These are phyloP conservation scores for Colletotrichum abscissum DNA, from an alignment of 2,329 filamentous ascomycete genomes.

Conservation along the genomic window DNA sequence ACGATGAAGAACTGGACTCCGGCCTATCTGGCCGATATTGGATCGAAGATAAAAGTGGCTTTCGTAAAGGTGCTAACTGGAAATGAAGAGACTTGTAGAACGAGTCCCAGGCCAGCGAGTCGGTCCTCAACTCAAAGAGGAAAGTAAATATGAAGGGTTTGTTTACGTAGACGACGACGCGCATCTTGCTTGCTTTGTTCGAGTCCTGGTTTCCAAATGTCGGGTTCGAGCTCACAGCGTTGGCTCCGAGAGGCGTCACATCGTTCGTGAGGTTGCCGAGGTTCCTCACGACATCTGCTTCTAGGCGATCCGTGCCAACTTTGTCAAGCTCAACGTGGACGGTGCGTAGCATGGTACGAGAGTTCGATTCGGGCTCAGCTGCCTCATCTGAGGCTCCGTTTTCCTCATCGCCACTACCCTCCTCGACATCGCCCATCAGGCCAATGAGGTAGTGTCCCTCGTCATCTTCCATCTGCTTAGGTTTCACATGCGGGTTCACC, in stretches of 20 bases:
- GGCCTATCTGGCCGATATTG: constrained; percentile 66
- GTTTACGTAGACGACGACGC: constrained; percentile 79
- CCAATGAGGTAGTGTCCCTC: constrained; percentile 73
- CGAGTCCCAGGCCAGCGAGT: constrained; percentile 65
- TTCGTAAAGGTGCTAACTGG: constrained; percentile 69
- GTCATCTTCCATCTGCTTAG: constrained; percentile 31
- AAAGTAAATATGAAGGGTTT: constrained; percentile 83
- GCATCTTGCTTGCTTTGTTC: constrained; percentile 67
- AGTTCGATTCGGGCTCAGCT: constrained; percentile 52
- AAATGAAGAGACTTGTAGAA: constrained; percentile 71
- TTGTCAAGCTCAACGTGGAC: constrained; percentile 73
- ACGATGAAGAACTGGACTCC: constrained; percentile 45
- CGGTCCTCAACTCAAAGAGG: constrained; percentile 73
- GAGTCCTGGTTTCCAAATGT: constrained; percentile 60
- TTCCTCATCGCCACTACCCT: constrained; percentile 47
- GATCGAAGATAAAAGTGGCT: constrained; percentile 67
- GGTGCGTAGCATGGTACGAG: constrained; percentile 72
- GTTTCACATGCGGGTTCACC: constrained; percentile 8
- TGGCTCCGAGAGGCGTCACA: constrained; percentile 27
- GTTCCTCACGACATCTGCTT: constrained; percentile 58
- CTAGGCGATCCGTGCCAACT: constrained; percentile 50
- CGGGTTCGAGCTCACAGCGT: constrained; percentile 34
- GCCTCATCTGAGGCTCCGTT: constrained; percentile 45
- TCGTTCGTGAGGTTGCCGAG: constrained; percentile 42
- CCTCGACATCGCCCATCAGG: constrained; percentile 72